phyloP scores from a whole-genome alignment of 805 yeast genomes.

The Candida pini region DNA sequence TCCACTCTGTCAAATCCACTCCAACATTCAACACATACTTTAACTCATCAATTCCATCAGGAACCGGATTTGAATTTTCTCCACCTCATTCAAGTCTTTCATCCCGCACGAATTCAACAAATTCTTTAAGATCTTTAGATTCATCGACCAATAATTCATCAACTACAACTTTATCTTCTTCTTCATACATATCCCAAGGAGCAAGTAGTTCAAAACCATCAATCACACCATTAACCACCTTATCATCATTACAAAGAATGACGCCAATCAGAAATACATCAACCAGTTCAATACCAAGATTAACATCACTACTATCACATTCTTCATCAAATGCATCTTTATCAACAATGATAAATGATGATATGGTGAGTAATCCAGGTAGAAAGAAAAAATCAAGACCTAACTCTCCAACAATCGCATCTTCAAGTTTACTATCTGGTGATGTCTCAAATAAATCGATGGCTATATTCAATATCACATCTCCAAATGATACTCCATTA shows the following conservation, averaged over 20 bases:
- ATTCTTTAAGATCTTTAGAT: slow-evolving; percentile 27
- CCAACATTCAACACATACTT: slow-evolving; percentile 17
- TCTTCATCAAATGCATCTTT: slow-evolving; percentile 17
- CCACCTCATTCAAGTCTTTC: slow-evolving; percentile 27
- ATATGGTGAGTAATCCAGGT: slow-evolving; percentile 2
- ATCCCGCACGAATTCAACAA: slow-evolving; percentile 28
- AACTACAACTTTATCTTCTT: slow-evolving; percentile 20
- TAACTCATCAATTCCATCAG: slow-evolving; percentile 3
- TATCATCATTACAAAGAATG: slow-evolving; percentile 56
- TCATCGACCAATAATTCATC: slow-evolving; percentile 25
- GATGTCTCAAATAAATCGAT: slow-evolving; percentile 17
- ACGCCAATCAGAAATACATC: slow-evolving; percentile 42
- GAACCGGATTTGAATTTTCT: slow-evolving; percentile 19
- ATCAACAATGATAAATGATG: slow-evolving; percentile 21
- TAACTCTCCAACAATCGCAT: slow-evolving; percentile 15
- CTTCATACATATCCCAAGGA: slow-evolving; percentile 3
- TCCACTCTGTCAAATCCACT: slow-evolving; percentile 19
- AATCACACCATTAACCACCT: slow-evolving; percentile 23
- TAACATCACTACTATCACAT: slow-evolving; percentile 14
- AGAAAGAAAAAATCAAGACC: slow-evolving; percentile 34
- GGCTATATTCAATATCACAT: slow-evolving; percentile 28
- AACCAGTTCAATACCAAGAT: slow-evolving; percentile 16
- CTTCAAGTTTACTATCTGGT: slow-evolving; percentile 35
- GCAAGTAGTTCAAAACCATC: slow-evolving; percentile 5
- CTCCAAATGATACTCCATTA: slow-evolving; percentile 31